Conservation (phyloP, 2,329 filamentous ascomycete species). For the Talaromyces sp. region DNA sequence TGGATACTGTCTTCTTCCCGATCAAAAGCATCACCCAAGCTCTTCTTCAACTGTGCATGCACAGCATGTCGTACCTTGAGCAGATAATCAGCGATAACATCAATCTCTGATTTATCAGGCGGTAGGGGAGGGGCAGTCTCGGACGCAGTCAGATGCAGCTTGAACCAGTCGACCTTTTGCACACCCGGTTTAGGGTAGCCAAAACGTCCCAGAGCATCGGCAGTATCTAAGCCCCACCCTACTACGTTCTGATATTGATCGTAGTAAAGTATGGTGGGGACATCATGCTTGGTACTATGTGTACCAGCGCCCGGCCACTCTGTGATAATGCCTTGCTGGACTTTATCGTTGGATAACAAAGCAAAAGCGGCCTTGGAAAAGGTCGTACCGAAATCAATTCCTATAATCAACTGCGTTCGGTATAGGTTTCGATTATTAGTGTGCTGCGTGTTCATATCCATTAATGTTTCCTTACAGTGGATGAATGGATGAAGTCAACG, state of each 20-base stretch:
- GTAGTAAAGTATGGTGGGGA: conserved; percentile 98
- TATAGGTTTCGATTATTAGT: conserved; percentile 81
- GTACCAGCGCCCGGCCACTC: conserved; percentile 97
- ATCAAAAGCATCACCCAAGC: conserved; percentile 93
- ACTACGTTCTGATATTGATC: conserved; percentile 99
- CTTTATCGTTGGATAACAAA: conserved; percentile 90
- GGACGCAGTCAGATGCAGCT: conserved; percentile 95
- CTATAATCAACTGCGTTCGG: conserved; percentile 95
- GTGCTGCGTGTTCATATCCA: conserved; percentile 31
- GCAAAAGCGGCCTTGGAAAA: conserved; percentile 95
- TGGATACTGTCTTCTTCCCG: conserved; percentile 95
- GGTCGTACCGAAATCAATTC: conserved; percentile 97
- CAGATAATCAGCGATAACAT: conserved; percentile 95
- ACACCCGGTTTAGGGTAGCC: conserved; percentile 97
- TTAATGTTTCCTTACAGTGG: conserved; percentile 18
- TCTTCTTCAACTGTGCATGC: conserved; percentile 92
- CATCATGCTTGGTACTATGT: conserved; percentile 94
- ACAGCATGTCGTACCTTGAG: conserved; percentile 97
- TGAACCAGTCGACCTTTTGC: conserved; percentile 99
- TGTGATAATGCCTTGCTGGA: conserved; percentile 96
- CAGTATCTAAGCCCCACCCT: conserved; percentile 96
- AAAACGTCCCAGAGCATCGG: conserved; percentile 90
- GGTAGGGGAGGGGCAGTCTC: conserved; percentile 98
- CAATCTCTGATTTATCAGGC: conserved; percentile 96
- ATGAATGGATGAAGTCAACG: no score